phyloP scores from a whole-genome alignment of 257 asterid species.

The Thymus mandschuricus region DNA sequence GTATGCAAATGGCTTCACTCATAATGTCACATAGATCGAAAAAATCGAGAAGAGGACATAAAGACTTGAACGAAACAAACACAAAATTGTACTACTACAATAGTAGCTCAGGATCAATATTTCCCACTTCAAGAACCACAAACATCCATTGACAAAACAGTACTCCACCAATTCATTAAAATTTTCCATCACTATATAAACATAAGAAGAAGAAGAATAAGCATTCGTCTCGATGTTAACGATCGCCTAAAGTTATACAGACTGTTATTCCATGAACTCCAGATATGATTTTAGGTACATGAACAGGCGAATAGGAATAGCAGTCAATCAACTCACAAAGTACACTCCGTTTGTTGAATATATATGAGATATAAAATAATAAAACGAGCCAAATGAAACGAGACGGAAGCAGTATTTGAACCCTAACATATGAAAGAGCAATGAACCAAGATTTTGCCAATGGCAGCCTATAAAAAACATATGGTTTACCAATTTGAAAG shows the following conservation, averaged over 20 bases:
- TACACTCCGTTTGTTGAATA: too few relatives aligned
- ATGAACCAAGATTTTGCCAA: neutral
- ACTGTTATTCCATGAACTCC: conserved; percentile 3
- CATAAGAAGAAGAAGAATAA: neutral
- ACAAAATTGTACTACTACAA: neutral
- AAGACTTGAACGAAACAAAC: neutral
- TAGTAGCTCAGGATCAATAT: neutral
- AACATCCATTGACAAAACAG: neutral
- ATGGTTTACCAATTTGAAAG: conserved; percentile 63
- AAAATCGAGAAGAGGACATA: too few relatives aligned
- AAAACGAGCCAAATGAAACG: too few relatives aligned
- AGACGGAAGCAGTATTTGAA: too few relatives aligned
- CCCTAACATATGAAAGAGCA: neutral
- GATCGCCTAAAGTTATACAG: neutral
- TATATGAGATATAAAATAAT: too few relatives aligned
- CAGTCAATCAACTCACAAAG: neutral
- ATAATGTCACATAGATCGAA: too few relatives aligned
- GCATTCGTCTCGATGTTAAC: neutral
- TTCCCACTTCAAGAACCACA: neutral
- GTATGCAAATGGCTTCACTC: neutral
- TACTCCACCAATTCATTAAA: neutral
- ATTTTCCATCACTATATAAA: neutral
- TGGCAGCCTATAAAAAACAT: neutral
- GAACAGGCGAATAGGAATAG: neutral
- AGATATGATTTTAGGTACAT: neutral